Evolutionary conservation across 352 stramenopile species (phyloP), one percentile per base, ranked within the genome.

Genomic region (Phytopythium aichiense): DNA sequence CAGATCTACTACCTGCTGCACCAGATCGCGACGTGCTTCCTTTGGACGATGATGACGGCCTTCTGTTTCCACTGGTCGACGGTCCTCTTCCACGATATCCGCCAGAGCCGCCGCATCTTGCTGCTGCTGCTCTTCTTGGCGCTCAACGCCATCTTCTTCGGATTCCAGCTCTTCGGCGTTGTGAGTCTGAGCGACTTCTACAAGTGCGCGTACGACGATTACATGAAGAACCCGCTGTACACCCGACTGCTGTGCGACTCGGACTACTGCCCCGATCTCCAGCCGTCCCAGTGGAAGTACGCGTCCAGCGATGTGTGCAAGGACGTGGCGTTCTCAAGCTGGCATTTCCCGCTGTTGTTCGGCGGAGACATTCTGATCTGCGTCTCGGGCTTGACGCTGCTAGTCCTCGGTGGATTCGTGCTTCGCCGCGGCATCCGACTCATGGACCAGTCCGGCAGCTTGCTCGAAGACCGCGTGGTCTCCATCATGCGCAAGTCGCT

Each of bases 151-250:
- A 66, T 63, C 18, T 94, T 91, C 56, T 92, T 91, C 67, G 69
- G 67, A 2, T 74, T 84, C 42, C 69, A 77, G n/a, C 65, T 95
- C 18, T 89, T 90, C 38, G 73, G 73, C 11, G 71, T 94, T 35
- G 76, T 95, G 50, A 87, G 74, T 16, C 73, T 94, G 60, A 88
- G 75, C 0, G 74, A 86, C 56, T 84, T 95, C 50, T 87, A 88
- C 77, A 92, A 92, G 65, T 95, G 87, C 67, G 74, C 87, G 25
- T 95, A 95, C 68, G 77, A 92, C 55, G 87, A 95, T 60, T 95
- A 95, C 71, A 68, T 95, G 22, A 90, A 88, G 72, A 95, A 95
- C 63, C 83, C 81, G 8, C 78, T 80, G 40, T 92, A 92, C 67
- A 78, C 60, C 37, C 74, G 80, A 59, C 79, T 76, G 7, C 57